Percentiles rank a stretch among this genome's conserved stretches.
Evolutionary conservation across 345 rosid species (phyloP).

Genomic region (Acer negundo): DNA sequence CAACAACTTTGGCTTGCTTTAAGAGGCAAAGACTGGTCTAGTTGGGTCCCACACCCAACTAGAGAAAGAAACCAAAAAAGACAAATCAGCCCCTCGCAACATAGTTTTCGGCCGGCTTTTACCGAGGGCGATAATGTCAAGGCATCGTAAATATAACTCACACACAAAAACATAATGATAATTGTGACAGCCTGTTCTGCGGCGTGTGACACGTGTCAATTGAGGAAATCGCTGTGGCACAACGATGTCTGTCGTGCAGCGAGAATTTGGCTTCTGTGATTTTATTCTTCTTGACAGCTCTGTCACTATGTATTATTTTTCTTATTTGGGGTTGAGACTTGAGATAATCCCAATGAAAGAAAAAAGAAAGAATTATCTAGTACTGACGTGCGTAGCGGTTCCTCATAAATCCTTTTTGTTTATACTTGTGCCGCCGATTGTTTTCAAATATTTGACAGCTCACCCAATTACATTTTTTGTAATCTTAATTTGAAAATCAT

Average conservation of each 20-base stretch:
- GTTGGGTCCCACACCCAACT: slow-evolving; percentile 13
- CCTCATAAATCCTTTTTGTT: not conserved
- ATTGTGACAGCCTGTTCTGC: slow-evolving; percentile 28
- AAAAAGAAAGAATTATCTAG: not conserved
- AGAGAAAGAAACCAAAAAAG: not conserved
- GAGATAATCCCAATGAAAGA: not conserved
- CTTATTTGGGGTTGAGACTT: not conserved
- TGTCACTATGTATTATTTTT: slow-evolving; percentile 8
- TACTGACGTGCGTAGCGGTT: slow-evolving; percentile 15
- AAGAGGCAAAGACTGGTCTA: not conserved
- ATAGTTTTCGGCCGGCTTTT: slow-evolving; percentile 16
- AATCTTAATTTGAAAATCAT: not conserved
- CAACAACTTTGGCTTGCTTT: slow-evolving; percentile 28
- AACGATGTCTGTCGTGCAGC: slow-evolving; percentile 1
- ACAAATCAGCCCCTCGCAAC: not conserved
- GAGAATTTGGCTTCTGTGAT: slow-evolving; percentile 5
- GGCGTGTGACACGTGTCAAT: slow-evolving; percentile 7
- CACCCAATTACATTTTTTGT: not conserved
- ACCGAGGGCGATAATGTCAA: slow-evolving; percentile 12
- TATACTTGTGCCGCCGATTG: slow-evolving; percentile 10
- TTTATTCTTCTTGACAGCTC: slow-evolving; percentile 30
- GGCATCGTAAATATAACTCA: not conserved
- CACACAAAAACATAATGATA: not conserved
- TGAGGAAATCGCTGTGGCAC: not conserved
- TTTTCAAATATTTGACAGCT: slow-evolving; percentile 7